A percentile compares a stretch with the other conserved stretches of the same genome.
phyloP scores from a whole-genome alignment of 2,329 filamentous ascomycete genomes.

The Diaporthe citrichinensis region DNA sequence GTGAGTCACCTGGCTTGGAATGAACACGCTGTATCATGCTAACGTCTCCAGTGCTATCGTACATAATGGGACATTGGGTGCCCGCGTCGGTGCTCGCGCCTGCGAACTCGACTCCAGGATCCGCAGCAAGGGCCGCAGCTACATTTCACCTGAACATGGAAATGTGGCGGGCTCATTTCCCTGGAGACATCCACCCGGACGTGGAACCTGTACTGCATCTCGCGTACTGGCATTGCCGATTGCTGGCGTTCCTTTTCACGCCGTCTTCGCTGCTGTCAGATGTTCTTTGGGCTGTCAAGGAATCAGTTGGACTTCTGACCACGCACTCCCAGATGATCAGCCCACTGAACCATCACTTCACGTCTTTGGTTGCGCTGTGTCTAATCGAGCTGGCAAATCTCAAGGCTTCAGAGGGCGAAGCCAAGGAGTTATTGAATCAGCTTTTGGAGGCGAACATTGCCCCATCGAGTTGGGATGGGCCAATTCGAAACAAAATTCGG shows the following conservation, averaged over 20 bases:
- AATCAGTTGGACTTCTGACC: constrained; percentile 71
- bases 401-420: constrained; percentile 70
- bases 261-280: constrained; percentile 69
- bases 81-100: constrained; percentile 53
- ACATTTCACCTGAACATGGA: constrained; percentile 73
- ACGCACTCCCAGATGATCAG: constrained; percentile 68
- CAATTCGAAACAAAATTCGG: constrained; percentile 66
- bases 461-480: constrained; percentile 69
- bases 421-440: constrained; percentile 66
- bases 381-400: constrained; percentile 71
- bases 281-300: constrained; percentile 71
- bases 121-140: constrained; percentile 60
- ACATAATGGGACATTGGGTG: constrained; percentile 42
- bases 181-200: constrained; percentile 66
- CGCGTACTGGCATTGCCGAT: constrained; percentile 78
- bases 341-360: constrained; percentile 78
- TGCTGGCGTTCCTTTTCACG: constrained; percentile 74
- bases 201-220: constrained; percentile 73
- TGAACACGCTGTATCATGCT: constrained; percentile 19
- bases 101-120: constrained; percentile 57
- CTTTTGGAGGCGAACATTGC: constrained; percentile 67
- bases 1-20: constrained; percentile 61
- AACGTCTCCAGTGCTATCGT: constrained; percentile 40
- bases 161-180: constrained; percentile 75
- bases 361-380: constrained; percentile 71